Base-by-base conservation (phyloP, 2,329 filamentous ascomycete genomes). In the Leptographium radiaticola region DNA sequence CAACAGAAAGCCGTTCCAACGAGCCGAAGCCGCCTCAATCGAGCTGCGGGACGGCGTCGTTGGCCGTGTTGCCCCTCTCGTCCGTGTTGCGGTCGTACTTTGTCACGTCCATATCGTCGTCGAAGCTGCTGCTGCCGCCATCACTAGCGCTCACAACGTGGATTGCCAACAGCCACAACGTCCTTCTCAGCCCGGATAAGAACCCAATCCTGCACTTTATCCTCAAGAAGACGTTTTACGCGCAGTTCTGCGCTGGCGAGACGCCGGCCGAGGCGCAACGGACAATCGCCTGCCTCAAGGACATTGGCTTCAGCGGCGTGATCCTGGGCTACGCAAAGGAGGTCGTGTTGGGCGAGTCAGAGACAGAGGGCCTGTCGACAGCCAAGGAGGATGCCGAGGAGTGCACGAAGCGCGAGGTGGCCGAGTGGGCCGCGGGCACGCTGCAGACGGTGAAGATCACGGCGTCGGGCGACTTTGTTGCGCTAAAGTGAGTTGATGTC, bases 171-270 rank as follows among this genome's bases (percentile, higher is more conserved):
- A 83, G 86, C 31, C 77, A 77, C 51, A 83, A 72, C 55, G 71
- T 78, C 1, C 53, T 89, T 0, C 74, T 93, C 55, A 84, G 84
- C 66, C 83, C 89, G 6, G 88, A 94, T 64, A 74, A 71, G 52
- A 95, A 95, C 64, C 80, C 80, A 0, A 48, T 91, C 1, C 74
- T 95, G 16, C 77, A 81, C 45, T 79, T 73, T 56, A 64, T 89
- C 44, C 73, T 95, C 50, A 89, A 89, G 66, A 79, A 83, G 64
- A 94, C 88, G 0, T 89, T 95, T 62, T 95, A 95, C 66, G 81
- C 83, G 30, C 90, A 96, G 63, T 96, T 95, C 68, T 96, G 90
- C 67, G 88, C 87, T 0, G 90, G 90, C 33, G 86, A 89, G 68
- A 85, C 79, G 49, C 73, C 77, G 0, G 62, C 66, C 1, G 87